Evolutionary conservation across 176 grass and related monocot genomes (phyloP).

Genomic region (Alopecurus myosuroides): DNA sequence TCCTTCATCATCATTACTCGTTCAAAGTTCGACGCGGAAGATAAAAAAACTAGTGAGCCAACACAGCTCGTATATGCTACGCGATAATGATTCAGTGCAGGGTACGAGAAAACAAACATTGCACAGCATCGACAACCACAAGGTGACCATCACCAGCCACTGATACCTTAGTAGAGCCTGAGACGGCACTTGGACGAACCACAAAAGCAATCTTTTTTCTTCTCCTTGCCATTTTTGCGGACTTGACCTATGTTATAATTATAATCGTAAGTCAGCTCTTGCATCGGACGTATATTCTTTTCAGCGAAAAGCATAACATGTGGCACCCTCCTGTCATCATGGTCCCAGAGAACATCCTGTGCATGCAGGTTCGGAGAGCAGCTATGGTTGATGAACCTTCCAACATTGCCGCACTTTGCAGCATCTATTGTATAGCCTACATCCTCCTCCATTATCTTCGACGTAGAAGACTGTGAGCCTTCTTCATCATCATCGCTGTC

Average conservation of each 20-base stretch:
- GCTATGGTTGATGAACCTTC: conserved; percentile 77
- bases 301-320: conserved; percentile 64
- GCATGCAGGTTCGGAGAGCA: conserved; percentile 75
- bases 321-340: conserved; percentile 48
- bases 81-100: neutral
- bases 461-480: conserved; percentile 22
- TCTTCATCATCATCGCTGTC: conserved; percentile 26
- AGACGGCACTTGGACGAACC: conserved; percentile 28
- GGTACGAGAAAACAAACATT: neutral
- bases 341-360: conserved; percentile 71
- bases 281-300: conserved; percentile 59
- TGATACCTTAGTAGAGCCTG: conserved; percentile 35
- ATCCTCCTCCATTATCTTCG: conserved; percentile 9
- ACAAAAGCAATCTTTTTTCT: conserved; percentile 25
- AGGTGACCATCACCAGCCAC: conserved; percentile 5
- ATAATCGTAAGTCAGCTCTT: conserved; percentile 73
- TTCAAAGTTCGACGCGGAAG: neutral
- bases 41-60: neutral
- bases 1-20: too few species aligned
- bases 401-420: conserved; percentile 49
- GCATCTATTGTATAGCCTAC: conserved; percentile 64
- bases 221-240: conserved; percentile 29
- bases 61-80: neutral
- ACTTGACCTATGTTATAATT: conserved; percentile 56
- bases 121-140: too few species aligned